Evolutionary conservation across 371 early-diverging fungal genomes (phyloP).

Genomic region (Mortierella sp.): DNA sequence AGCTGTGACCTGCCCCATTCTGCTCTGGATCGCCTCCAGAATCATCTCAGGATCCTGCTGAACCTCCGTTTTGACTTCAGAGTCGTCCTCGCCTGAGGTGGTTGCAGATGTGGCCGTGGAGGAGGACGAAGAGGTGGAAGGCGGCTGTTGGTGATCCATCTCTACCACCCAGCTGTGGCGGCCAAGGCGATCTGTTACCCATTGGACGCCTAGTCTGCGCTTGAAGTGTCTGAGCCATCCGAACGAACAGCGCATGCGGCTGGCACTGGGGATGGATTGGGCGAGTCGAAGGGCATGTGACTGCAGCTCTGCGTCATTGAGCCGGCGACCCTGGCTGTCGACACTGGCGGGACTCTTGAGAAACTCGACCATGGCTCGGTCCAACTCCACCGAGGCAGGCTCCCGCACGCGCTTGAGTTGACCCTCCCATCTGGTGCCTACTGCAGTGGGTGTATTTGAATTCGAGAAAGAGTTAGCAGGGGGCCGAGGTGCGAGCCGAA

Average conservation of each 20-base stretch:
- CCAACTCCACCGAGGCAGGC: constrained; percentile 53
- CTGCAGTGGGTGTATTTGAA: background rate
- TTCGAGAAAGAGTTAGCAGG: background rate
- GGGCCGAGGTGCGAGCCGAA: constrained; percentile 22
- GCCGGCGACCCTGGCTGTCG: constrained; percentile 49
- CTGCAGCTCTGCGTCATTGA: constrained; percentile 52
- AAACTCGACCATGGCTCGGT: constrained; percentile 52
- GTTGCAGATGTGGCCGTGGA: background rate
- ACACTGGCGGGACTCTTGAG: constrained; percentile 44
- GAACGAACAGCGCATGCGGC: constrained; percentile 53
- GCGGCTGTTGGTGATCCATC: constrained; percentile 28
- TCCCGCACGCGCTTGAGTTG: constrained; percentile 54
- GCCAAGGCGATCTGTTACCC: constrained; percentile 46
- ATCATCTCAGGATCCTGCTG: no score
- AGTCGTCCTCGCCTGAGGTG: background rate
- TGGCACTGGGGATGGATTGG: constrained; percentile 44
- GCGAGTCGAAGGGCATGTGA: constrained; percentile 49
- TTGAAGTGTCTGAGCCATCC: constrained; percentile 55
- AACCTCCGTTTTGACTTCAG: no score
- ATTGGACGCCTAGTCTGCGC: constrained; percentile 45
- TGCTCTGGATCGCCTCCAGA: no score
- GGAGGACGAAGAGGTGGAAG: background rate
- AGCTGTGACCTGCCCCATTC: no score
- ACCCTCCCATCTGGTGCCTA: constrained; percentile 46
- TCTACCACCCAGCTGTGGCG: constrained; percentile 46